Conservation (phyloP, 2,329 filamentous ascomycete genomes). For the Dactylellina cionopaga region DNA sequence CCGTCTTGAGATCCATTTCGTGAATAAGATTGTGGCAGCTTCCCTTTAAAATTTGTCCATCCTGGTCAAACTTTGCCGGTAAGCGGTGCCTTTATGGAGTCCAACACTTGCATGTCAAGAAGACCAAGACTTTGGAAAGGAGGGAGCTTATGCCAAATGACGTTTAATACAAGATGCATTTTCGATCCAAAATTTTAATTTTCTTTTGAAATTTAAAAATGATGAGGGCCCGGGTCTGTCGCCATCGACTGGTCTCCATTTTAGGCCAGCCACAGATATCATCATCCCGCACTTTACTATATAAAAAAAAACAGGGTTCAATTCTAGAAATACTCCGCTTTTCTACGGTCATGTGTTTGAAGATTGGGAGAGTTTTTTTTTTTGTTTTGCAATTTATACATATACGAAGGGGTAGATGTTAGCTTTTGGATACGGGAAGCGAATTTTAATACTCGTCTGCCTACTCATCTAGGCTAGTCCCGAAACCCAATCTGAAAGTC, state of each 20-base stretch:
- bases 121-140: neutral
- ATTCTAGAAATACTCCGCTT: no score
- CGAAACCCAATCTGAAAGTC: neutral
- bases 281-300: conserved; percentile 15
- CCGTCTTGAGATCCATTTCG: neutral
- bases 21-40: no score
- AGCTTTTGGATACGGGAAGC: neutral
- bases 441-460: conserved; percentile 7
- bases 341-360: no score
- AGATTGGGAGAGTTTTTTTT: no score
- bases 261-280: conserved; percentile 3
- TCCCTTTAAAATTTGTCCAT: no score
- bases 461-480: conserved; percentile 16
- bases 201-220: neutral
- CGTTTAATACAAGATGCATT: neutral
- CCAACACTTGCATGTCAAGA: no score
- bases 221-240: neutral
- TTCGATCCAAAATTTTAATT: neutral
- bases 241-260: neutral
- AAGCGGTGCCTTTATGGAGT: no score
- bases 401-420: no score
- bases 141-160: conserved; percentile 5
- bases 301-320: no score
- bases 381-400: no score
- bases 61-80: no score